Percentiles rank a stretch among this genome's conserved stretches.
These are phyloP conservation scores for Blastocystis sp. DNA, from an alignment of 352 stramenopile genomes.

Conservation along the genomic window DNA sequence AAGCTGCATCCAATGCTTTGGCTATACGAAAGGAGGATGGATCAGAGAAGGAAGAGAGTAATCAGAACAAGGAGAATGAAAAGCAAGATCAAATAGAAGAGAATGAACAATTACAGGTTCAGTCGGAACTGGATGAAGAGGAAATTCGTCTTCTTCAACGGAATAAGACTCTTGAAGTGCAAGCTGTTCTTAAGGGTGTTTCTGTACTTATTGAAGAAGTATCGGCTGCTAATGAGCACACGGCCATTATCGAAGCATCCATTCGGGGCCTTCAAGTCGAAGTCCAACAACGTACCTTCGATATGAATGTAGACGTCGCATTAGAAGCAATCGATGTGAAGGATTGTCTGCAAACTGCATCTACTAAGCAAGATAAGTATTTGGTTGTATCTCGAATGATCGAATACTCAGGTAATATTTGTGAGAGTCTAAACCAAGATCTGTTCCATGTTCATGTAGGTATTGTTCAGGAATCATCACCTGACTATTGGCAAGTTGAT, in stretches of 20 bases:
- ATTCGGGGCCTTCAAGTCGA: neutral
- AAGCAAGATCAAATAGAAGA: neutral
- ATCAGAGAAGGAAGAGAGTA: too few relatives aligned
- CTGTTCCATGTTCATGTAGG: neutral
- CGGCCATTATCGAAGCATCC: neutral
- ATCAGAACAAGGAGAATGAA: neutral
- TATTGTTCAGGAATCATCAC: neutral
- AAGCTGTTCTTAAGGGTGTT: neutral
- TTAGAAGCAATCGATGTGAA: constrained; percentile 21
- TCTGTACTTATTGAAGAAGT: constrained; percentile 47
- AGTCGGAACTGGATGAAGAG: neutral
- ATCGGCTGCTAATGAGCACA: constrained; percentile 37
- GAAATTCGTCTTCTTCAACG: constrained; percentile 14
- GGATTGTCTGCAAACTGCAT: constrained; percentile 19
- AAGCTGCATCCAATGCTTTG: neutral
- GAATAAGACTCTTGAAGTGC: neutral
- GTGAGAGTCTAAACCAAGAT: neutral
- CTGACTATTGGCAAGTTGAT: neutral
- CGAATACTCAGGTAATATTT: neutral
- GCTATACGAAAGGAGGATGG: neutral
- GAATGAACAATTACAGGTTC: neutral
- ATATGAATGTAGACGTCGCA: neutral
- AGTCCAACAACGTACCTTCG: constrained; percentile 19
- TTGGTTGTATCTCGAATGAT: neutral
- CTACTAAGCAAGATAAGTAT: neutral